Evolutionary conservation across 208 protist species (phyloP), one percentile per base, ranked within the genome.

Genomic region (Acanthamoeba culbertsoni): DNA sequence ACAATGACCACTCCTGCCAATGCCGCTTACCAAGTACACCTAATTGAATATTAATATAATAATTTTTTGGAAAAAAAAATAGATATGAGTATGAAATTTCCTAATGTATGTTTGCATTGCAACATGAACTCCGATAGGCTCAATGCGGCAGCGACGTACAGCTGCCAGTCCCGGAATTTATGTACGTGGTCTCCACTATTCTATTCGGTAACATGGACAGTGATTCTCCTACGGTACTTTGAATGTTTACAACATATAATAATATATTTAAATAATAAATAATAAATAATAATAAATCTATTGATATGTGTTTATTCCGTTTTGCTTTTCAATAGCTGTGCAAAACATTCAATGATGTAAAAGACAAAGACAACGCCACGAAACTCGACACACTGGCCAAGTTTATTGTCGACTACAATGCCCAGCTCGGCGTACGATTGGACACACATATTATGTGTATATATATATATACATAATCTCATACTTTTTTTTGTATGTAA

Each of bases 131-230:
- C 42, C 68, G 10, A 26, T n/a, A 86, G 77, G n/a, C 48, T 26
- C 7, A 51, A 62, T 86, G 77, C 51, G 10, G 40, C 40, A 42
- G 77, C 43, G 51, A 86, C 40, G 5, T 55, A 43, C 8, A 45
- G 20, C 40, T 89, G 79, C 51, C 79, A 31, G 55, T 46, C 42
- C 14, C 37, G 26, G 86, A 92, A 35, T 92, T 92, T 57, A 51
- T 92, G 37, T 92, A 92, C 33, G 86, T 92, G 35, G 23, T 75
- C 18, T 77, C 51, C 28, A 75, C 57, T 57, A 92, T 92, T n/a
- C 42, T 92, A 23, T 35, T 75, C 10, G 33, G 57, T 57, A 35
- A 73, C 59, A 77, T 77, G 40, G 51, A 43, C 31, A 48, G 6
- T 35, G 86, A 68, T 43, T 57, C 5, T 7, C 5, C 26, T 40